Conservation (phyloP, 164 flowering plant genomes). For the Annona squamosa region DNA sequence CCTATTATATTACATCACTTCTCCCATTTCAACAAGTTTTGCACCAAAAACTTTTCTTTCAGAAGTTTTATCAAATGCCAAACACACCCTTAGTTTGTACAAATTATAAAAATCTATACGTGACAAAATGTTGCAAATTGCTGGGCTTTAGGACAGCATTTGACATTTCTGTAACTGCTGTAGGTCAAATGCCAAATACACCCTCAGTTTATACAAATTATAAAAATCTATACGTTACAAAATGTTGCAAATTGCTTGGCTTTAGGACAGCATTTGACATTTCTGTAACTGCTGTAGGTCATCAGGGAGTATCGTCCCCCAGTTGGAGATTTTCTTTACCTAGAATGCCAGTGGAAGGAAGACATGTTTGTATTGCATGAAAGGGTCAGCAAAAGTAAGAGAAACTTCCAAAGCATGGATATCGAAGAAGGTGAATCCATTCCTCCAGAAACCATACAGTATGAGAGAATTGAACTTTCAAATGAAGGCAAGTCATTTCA, state of each 20-base stretch:
- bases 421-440: slow-evolving; percentile 9
- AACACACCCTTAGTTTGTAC: no score
- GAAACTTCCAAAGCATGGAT: slow-evolving; percentile 16
- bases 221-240: not conserved
- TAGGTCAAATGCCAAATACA: slow-evolving; percentile 24
- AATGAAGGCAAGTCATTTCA: slow-evolving; percentile 41
- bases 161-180: slow-evolving; percentile 2
- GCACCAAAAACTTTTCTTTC: no score
- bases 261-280: not conserved
- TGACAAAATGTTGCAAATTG: not conserved
- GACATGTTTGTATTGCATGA: slow-evolving; percentile 64
- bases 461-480: slow-evolving; percentile 38
- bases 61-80: no score
- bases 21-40: no score
- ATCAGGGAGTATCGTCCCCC: slow-evolving; percentile 61
- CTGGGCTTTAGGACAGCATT: not conserved
- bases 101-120: not conserved
- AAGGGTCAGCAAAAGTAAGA: slow-evolving; percentile 19
- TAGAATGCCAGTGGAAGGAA: slow-evolving; percentile 57
- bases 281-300: slow-evolving; percentile 35
- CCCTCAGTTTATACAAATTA: no score
- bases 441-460: slow-evolving; percentile 21
- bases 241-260: not conserved
- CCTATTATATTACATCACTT: no score
- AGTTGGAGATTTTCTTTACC: slow-evolving; percentile 29